phyloP scores from a whole-genome alignment of 345 rosid species.

The Corymbia maculata region DNA sequence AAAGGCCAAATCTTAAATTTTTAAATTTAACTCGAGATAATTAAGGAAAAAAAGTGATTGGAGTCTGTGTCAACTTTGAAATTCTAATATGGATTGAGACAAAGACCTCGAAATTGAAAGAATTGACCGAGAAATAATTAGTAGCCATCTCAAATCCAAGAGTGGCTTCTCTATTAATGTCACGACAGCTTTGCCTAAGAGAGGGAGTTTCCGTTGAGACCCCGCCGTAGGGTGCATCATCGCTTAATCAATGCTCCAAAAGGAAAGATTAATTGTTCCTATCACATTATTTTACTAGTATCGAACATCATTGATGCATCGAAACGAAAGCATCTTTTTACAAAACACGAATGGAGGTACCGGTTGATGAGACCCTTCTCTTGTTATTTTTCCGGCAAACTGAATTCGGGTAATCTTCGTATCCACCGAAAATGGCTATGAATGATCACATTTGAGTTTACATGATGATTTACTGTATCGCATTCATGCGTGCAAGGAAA shows the following conservation, averaged over 20 bases:
- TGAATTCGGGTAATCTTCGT: not conserved
- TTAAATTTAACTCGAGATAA: too few species aligned
- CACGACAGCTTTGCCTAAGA: not conserved
- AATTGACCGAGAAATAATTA: not conserved
- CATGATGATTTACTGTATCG: not conserved
- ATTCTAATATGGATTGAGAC: not conserved
- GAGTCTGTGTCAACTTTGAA: not conserved
- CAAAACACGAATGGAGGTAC: not conserved
- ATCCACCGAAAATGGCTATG: not conserved
- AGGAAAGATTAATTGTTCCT: too few species aligned
- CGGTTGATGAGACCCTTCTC: not conserved
- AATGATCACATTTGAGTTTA: not conserved
- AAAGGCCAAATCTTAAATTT: not conserved
- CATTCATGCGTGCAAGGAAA: not conserved
- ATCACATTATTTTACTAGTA: too few species aligned
- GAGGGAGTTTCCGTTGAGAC: too few species aligned
- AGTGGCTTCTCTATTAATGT: not conserved
- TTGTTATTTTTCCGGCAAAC: not conserved
- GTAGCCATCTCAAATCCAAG: not conserved
- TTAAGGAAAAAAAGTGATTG: accelerated
- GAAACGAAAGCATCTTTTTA: not conserved
- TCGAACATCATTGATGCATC: not conserved
- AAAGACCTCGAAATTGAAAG: not conserved
- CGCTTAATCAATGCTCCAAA: not conserved
- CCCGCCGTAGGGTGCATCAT: not conserved